These are phyloP conservation scores for Gossypium laxum DNA, from an alignment of 441 rosid species.

Conservation along the genomic window DNA sequence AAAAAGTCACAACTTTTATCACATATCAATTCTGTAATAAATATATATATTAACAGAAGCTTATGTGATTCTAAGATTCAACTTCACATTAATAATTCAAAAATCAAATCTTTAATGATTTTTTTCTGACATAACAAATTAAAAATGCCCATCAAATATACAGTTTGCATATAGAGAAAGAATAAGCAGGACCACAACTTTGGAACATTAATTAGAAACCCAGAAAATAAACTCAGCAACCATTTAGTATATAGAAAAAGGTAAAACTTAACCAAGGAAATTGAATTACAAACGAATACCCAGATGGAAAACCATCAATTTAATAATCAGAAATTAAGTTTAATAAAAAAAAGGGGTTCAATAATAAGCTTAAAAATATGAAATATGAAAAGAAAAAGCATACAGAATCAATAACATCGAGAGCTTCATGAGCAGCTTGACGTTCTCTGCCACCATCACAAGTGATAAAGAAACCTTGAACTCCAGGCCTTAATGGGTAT, in stretches of 20 bases:
- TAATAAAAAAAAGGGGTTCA: conserved; percentile 1
- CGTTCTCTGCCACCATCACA: conserved; percentile 86
- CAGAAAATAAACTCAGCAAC: neutral
- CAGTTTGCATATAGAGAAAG: neutral
- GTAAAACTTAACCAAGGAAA: neutral
- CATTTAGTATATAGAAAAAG: neutral
- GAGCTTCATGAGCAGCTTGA: conserved; percentile 78
- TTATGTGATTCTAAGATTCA: neutral
- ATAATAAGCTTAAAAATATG: neutral
- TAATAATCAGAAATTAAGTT: neutral
- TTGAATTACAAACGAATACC: conserved; percentile 7
- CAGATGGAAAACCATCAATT: conserved; percentile 4
- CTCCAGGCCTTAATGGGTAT: conserved; percentile 72
- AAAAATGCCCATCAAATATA: neutral
- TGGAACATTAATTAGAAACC: neutral
- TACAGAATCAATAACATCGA: conserved; percentile 60
- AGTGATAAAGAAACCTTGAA: conserved; percentile 78
- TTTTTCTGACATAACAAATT: neutral
- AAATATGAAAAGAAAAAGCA: neutral
- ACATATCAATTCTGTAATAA: neutral
- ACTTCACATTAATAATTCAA: neutral
- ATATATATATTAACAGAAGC: neutral
- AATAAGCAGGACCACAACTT: neutral
- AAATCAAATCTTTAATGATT: neutral
- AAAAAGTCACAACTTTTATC: neutral